Base-by-base conservation (phyloP, 78 protist species). In the Anaeramoeba flamelloides region DNA sequence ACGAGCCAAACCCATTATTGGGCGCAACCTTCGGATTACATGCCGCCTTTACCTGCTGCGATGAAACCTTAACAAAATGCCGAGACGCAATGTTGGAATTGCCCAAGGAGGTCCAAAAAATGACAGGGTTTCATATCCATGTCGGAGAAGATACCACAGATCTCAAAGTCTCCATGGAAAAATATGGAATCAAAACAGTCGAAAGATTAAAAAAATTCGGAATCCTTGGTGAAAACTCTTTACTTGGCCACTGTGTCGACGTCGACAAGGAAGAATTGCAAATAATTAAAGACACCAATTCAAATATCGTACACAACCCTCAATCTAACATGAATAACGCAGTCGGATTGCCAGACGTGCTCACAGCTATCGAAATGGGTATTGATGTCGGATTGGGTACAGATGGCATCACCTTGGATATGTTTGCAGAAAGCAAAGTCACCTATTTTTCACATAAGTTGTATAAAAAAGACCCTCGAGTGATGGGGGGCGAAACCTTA, bases 321-420 rank as follows among this genome's bases (percentile, higher is more conserved):
- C 34, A 53, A 38, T 79, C 83, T n/a, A 84, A 84, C 78, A 84
- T 84, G 83, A 84, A 84, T 41, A 79, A 79, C 77, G 83, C 83
- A 0, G 82, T 84, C 3, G 87, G 87, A n/a, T 39, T 84, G 30
- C 38, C 78, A 26, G 78, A 77, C 64, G 84, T 84, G 37, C 75
- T 36, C 36, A 36, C 33, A 32, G 80, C 80, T 83, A 41, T 84
- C 37, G 40, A 2, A 26, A 77, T 34, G 12, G 85, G 85, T 2
- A 34, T 79, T 2, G 39, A 30, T 1, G 81, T 77, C 17, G 4
- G 83, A 39, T 26, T 84, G 3, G 87, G 87, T 37, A 84, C 87
- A 3, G 87, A 84, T 32, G 87, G 87, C 8, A 84, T 84, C 85
- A 36, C 84, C 41, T 34, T 38, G 75, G 87, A 84, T n/a, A 84